Evolutionary conservation across 768 basidiomycete species (phyloP).

Genomic region (Pulveroboletus ravenelii): DNA sequence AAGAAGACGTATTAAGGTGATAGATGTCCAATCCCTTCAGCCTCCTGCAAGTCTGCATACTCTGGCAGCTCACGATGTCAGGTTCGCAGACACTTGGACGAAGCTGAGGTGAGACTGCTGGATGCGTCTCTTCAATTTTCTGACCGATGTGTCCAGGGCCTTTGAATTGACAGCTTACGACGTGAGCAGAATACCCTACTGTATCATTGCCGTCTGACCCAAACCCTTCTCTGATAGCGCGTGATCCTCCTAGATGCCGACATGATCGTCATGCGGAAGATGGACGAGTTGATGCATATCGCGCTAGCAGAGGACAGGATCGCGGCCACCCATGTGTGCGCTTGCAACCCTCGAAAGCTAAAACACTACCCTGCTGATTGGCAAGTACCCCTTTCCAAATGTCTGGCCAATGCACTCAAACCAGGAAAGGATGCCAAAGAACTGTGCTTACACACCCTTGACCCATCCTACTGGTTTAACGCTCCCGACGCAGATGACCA

Average conservation of each 20-base stretch:
- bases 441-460: constrained; percentile 74
- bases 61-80: constrained; percentile 35
- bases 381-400: constrained; percentile 34
- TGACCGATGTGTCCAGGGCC: constrained; percentile 28
- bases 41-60: constrained; percentile 42
- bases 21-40: constrained; percentile 55
- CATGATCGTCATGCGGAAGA: constrained; percentile 79
- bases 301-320: constrained; percentile 64
- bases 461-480: constrained; percentile 33
- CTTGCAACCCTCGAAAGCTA: constrained; percentile 87
- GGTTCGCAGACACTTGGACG: constrained; percentile 65
- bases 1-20: constrained; percentile 48
- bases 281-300: constrained; percentile 68
- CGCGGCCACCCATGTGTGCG: constrained; percentile 85
- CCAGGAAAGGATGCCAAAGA: constrained; percentile 73
- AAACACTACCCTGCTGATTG: constrained; percentile 88
- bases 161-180: constrained; percentile 70
- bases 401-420: background rate
- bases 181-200: constrained; percentile 33
- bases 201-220: background rate
- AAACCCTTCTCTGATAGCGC: constrained; percentile 41
- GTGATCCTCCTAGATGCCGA: constrained; percentile 83
- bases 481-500: constrained; percentile 39
- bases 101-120: constrained; percentile 42
- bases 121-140: constrained; percentile 20